These are phyloP conservation scores for Schwanniomyces sp. DNA, from an alignment of 805 yeast genomes.

Conservation along the genomic window DNA sequence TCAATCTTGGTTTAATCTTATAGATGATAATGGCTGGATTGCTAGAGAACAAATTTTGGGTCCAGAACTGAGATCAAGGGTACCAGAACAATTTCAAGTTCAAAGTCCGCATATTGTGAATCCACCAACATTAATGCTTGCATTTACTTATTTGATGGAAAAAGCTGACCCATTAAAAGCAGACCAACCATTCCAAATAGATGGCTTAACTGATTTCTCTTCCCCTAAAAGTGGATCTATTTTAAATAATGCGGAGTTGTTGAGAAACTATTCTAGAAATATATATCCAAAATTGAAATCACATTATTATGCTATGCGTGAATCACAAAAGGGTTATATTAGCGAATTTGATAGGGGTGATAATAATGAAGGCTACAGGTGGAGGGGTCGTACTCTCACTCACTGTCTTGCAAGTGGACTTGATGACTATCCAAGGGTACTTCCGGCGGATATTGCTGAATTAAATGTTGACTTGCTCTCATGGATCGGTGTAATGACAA, in stretches of 20 bases:
- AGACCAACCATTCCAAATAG: slow-evolving; percentile 26
- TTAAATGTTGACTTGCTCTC: slow-evolving; percentile 84
- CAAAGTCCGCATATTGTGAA: slow-evolving; percentile 91
- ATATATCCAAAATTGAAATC: slow-evolving; percentile 74
- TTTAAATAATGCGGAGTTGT: slow-evolving; percentile 56
- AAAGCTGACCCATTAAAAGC: slow-evolving; percentile 4
- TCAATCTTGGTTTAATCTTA: slow-evolving; percentile 82
- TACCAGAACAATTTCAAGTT: slow-evolving; percentile 77
- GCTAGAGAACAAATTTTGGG: slow-evolving; percentile 95
- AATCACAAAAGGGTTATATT: slow-evolving; percentile 73
- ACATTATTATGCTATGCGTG: slow-evolving; percentile 85
- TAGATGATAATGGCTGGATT: slow-evolving; percentile 94
- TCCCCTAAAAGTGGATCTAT: slow-evolving; percentile 34
- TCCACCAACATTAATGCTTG: slow-evolving; percentile 90
- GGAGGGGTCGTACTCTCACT: slow-evolving; percentile 87
- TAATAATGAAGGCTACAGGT: slow-evolving; percentile 69
- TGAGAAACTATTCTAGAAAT: slow-evolving; percentile 54
- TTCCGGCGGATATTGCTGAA: slow-evolving; percentile 82
- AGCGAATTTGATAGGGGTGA: slow-evolving; percentile 65
- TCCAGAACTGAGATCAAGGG: slow-evolving; percentile 82
- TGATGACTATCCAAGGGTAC: slow-evolving; percentile 92
- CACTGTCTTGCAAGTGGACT: slow-evolving; percentile 92
- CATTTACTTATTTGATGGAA: slow-evolving; percentile 58
- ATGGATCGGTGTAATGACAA: slow-evolving; percentile 94
- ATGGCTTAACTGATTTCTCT: slow-evolving; percentile 15